Evolutionary conservation across 176 grass and related monocot genomes (phyloP), one percentile per base, ranked within the genome.

Genomic region (Lolium rigidum): DNA sequence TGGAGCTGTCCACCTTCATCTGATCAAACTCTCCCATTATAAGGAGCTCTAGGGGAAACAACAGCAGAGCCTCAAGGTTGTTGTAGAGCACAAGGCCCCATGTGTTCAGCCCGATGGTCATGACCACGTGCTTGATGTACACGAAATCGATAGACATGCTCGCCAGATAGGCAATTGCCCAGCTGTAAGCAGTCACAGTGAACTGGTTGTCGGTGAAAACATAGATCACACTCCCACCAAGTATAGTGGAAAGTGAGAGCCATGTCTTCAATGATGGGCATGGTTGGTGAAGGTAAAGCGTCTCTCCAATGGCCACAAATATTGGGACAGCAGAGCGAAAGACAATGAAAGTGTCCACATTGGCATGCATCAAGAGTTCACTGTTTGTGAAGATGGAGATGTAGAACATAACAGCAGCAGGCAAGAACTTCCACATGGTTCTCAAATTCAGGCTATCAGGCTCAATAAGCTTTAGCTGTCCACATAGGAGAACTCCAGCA

Each of bases 81-180:
- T 95, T 95, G 94, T 93, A 95, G n/a, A 95, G 87, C 74, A 95
- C 94, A 83, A 93, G 89, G 16, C 94, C 94, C 94, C 94, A 95
- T 86, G 94, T 95, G 76, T 95, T 93, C 83, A 95, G 70, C 47
- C 94, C 94, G 66, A 95, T 95, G 55, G 94, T 95, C 89, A 93
- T 93, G 67, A 95, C 91, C 0, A 95, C 94, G 10, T 95, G 94
- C 70, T 95, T 95, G 85, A 95, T 95, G 79, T 95, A 95, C 67
- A 95, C 91, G 5, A 95, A 95, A 55, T 95, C 94, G 68, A 95
- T 87, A 13, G 91, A 95, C 94, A 95, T 95, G 81, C 94, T 95
- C 1, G 51, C 78, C 15, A 95, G 84, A 76, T 95, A 95, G 38
- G 94, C 94, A 55, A 93, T 64, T 3, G 89, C 94, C 94, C 94